These are phyloP conservation scores for Coniophora puteana DNA, from an alignment of 1,284 basidiomycete species.

Conservation along the genomic window DNA sequence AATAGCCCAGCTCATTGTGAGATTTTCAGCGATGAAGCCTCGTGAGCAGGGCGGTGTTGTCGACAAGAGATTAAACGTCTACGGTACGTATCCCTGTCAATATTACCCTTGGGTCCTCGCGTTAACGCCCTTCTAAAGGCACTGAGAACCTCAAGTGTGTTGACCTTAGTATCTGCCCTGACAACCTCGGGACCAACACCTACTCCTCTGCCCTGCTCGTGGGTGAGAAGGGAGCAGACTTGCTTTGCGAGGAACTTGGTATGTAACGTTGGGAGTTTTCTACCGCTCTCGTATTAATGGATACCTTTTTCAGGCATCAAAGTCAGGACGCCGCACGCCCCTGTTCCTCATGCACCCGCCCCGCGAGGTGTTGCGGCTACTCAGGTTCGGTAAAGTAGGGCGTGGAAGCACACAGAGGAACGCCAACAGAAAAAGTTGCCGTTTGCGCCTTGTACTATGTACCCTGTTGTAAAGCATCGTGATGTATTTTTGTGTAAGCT, in stretches of 20 bases:
- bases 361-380: constrained; percentile 54
- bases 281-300: constrained; percentile 2
- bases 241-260: constrained; percentile 66
- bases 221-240: constrained; percentile 63
- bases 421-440: no score
- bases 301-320: constrained; percentile 44
- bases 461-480: no score
- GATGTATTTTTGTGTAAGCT: no score
- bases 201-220: constrained; percentile 67
- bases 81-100: constrained; percentile 35
- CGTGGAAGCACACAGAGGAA: no score
- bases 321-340: constrained; percentile 58
- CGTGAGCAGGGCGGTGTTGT: constrained; percentile 73
- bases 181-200: constrained; percentile 70
- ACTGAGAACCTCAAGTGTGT: constrained; percentile 37
- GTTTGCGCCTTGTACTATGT: no score
- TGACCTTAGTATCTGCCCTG: constrained; percentile 31
- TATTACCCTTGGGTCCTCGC: not conserved
- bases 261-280: constrained; percentile 13
- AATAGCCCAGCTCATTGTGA: constrained; percentile 12
- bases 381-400: constrained; percentile 28
- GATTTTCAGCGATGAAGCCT: constrained; percentile 67
- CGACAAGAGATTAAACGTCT: constrained; percentile 68
- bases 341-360: constrained; percentile 65
- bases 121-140: not conserved